These are phyloP conservation scores for Daphne laureola DNA, from an alignment of 441 rosid genomes.

Conservation along the genomic window DNA sequence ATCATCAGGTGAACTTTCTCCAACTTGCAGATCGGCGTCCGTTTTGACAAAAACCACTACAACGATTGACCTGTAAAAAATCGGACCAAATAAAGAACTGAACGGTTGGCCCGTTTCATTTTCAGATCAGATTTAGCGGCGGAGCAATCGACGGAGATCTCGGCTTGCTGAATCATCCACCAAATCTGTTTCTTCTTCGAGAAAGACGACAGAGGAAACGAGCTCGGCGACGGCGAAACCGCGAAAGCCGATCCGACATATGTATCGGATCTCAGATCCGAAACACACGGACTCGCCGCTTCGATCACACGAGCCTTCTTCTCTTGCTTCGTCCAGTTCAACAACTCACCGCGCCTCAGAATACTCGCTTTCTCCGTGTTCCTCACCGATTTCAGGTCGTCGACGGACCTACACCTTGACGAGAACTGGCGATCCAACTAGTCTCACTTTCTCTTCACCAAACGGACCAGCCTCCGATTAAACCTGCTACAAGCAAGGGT, in stretches of 20 bases:
- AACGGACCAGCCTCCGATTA: slow-evolving; percentile 37
- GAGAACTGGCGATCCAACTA: slow-evolving; percentile 23
- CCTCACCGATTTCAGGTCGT: slow-evolving; percentile 24
- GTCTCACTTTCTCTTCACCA: slow-evolving; percentile 33
- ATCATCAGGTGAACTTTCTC: slow-evolving; percentile 14
- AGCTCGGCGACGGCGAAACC: slow-evolving; percentile 88
- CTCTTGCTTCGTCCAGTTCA: slow-evolving; percentile 40
- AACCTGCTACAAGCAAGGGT: too few relatives aligned
- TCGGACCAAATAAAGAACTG: slow-evolving; percentile 10
- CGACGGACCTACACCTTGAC: slow-evolving; percentile 14
- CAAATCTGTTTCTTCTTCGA: slow-evolving; percentile 42
- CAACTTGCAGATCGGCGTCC: slow-evolving; percentile 20
- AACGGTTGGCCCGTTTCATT: slow-evolving; percentile 1
- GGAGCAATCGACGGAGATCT: slow-evolving; percentile 79
- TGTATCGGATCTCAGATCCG: slow-evolving; percentile 24
- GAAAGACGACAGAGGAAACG: slow-evolving; percentile 78
- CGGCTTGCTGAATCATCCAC: slow-evolving; percentile 74
- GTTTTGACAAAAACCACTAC: slow-evolving; percentile 23
- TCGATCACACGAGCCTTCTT: slow-evolving; percentile 6
- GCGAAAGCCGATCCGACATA: slow-evolving; percentile 82
- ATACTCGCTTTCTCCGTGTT: slow-evolving; percentile 41
- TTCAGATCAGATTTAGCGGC: slow-evolving; percentile 40
- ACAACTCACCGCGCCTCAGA: slow-evolving; percentile 62
- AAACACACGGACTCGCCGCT: slow-evolving; percentile 24
- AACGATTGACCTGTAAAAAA: slow-evolving; percentile 12